These are phyloP conservation scores for Astrephomene gubernaculifera DNA, from an alignment of 139 green algal species.

Conservation along the genomic window DNA sequence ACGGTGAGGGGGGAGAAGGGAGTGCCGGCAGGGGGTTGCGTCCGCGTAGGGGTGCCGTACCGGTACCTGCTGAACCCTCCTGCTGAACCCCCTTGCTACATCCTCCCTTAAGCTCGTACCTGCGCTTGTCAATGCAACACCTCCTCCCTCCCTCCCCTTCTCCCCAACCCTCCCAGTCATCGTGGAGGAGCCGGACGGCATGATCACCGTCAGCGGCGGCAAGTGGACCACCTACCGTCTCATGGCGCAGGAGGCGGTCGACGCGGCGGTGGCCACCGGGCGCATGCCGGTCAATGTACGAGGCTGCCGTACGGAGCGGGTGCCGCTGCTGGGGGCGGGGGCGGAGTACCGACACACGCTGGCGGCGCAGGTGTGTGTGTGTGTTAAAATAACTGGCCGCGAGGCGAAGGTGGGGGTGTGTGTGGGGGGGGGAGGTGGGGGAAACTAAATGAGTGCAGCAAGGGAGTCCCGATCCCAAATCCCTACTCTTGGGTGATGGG, in stretches of 20 bases:
- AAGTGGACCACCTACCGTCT: conserved; percentile 98
- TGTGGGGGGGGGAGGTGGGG: neutral
- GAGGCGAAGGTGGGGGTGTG: neutral
- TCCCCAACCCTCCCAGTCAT: conserved; percentile 68
- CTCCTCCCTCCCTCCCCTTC: neutral
- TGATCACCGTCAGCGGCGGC: conserved; percentile 92
- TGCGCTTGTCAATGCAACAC: neutral
- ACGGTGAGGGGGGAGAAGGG: conserved; percentile 41
- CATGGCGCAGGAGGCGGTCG: conserved; percentile 89
- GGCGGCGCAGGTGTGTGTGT: conserved; percentile 66
- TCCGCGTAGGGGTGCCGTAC: neutral
- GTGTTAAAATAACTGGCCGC: neutral
- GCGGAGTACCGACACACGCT: conserved; percentile 75
- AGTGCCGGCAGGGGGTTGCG: neutral
- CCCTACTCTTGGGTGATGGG: no score
- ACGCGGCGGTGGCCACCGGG: conserved; percentile 64
- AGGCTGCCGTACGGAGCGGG: conserved; percentile 72
- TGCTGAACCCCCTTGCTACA: neutral
- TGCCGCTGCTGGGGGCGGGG: conserved; percentile 80
- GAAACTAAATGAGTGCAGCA: no score
- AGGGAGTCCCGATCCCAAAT: no score
- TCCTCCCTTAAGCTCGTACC: neutral
- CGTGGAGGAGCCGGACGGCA: conserved; percentile 79
- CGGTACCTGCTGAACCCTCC: neutral
- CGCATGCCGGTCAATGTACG: conserved; percentile 42